Percentiles rank a stretch among this genome's conserved stretches.
phyloP scores from a whole-genome alignment of 352 stramenopile genomes.

The Thalassiosira mediterranea region DNA sequence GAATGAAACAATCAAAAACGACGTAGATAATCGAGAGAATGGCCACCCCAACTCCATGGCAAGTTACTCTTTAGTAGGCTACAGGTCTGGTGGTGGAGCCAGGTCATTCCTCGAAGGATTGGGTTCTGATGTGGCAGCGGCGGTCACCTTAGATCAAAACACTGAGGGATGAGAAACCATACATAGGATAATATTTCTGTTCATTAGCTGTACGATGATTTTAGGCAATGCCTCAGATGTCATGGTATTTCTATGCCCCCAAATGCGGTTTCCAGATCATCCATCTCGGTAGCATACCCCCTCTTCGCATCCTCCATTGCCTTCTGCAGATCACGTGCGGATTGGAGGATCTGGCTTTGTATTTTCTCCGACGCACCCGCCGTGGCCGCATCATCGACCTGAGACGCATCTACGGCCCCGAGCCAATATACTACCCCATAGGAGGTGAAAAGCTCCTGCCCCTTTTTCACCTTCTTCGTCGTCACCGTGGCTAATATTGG shows the following conservation, averaged over 20 bases:
- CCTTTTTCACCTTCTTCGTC: constrained; percentile 63
- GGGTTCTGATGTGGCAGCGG: constrained; percentile 24
- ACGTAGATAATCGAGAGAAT: not conserved
- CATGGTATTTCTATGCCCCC: not conserved
- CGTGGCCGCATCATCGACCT: constrained; percentile 5
- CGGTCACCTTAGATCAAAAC: not conserved
- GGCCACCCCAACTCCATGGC: not conserved
- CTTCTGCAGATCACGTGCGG: constrained; percentile 40
- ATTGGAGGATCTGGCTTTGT: constrained; percentile 41
- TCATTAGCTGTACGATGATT: not conserved
- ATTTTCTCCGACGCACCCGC: constrained; percentile 39
- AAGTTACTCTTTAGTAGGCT: constrained; percentile 22
- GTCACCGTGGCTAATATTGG: constrained; percentile 58
- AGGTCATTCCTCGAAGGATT: constrained; percentile 26
- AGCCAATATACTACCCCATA: constrained; percentile 62
- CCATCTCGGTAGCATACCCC: constrained; percentile 25
- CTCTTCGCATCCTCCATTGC: constrained; percentile 16
- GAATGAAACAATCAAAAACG: constrained; percentile 12
- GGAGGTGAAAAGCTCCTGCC: constrained; percentile 60
- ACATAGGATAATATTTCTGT: not conserved
- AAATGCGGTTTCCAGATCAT: constrained; percentile 20
- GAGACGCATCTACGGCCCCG: constrained; percentile 8
- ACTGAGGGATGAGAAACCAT: not conserved
- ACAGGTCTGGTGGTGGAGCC: constrained; percentile 1
- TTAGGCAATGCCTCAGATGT: not conserved